Conservation (phyloP, 1,284 basidiomycete species). For the Ustilago hordei region DNA sequence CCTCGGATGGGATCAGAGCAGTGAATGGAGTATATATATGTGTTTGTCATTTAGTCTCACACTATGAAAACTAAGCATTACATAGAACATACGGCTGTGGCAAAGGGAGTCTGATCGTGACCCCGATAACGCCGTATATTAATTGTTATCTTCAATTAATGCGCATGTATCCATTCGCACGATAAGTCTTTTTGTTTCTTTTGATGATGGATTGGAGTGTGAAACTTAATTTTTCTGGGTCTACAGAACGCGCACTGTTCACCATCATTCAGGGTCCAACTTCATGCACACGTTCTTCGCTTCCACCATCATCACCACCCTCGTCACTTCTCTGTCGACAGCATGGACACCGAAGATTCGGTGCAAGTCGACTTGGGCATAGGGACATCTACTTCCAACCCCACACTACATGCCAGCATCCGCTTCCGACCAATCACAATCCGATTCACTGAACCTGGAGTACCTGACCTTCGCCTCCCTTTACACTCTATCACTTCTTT, state of each 20-base stretch:
- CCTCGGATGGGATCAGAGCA: no score
- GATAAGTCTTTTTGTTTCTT: not conserved
- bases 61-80: no score
- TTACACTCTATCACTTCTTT: constrained; percentile 22
- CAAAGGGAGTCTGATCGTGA: no score
- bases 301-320: not conserved
- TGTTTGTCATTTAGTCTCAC: no score
- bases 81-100: no score
- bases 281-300: constrained; percentile 4
- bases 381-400: constrained; percentile 7
- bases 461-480: constrained; percentile 23
- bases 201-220: constrained; percentile 5
- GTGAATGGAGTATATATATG: no score
- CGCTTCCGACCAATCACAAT: constrained; percentile 38
- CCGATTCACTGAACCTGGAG: constrained; percentile 47
- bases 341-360: not conserved
- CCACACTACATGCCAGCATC: constrained; percentile 8
- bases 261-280: constrained; percentile 8
- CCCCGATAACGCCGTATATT: no score
- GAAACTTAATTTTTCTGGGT: not conserved
- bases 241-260: constrained; percentile 11
- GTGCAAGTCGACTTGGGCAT: constrained; percentile 11
- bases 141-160: no score
- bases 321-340: not conserved
- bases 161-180: no score